phyloP scores from a whole-genome alignment of 257 asterid species.

The Solanum corneliomulleri region DNA sequence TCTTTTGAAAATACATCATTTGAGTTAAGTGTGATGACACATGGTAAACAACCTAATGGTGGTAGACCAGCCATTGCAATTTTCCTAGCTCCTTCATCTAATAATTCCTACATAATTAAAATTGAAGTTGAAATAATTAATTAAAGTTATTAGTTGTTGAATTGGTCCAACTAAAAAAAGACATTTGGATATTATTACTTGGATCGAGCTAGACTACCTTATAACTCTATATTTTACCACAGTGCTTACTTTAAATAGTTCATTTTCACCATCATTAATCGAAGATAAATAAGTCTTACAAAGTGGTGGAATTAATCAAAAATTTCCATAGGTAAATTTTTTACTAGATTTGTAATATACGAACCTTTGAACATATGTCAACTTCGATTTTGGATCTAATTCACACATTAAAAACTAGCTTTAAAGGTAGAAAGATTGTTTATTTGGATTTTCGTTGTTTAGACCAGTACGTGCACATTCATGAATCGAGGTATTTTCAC shows the following conservation, averaged over 20 bases:
- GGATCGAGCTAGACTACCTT: background rate
- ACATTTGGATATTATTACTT: too few species aligned
- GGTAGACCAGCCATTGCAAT: constrained; percentile 64
- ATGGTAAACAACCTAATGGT: constrained; percentile 70
- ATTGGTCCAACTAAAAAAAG: background rate
- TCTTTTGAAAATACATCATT: constrained; percentile 16
- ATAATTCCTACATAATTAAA: constrained; percentile 24
- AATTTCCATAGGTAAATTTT: background rate
- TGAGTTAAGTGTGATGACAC: constrained; percentile 32
- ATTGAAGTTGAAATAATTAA: background rate
- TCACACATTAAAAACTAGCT: background rate
- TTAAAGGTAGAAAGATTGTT: background rate
- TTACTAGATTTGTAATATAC: too few species aligned
- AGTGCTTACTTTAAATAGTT: too few species aligned
- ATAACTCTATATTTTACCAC: too few species aligned
- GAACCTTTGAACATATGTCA: background rate
- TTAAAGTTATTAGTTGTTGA: background rate
- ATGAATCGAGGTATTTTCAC: background rate
- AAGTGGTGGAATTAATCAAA: too few species aligned
- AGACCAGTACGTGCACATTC: background rate
- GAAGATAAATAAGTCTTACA: too few species aligned
- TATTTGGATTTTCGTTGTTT: background rate
- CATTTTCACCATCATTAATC: too few species aligned
- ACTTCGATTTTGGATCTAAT: background rate
- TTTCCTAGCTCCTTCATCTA: constrained; percentile 46